These are phyloP conservation scores for Mycena galopus DNA, from an alignment of 768 basidiomycete species.

Conservation along the genomic window DNA sequence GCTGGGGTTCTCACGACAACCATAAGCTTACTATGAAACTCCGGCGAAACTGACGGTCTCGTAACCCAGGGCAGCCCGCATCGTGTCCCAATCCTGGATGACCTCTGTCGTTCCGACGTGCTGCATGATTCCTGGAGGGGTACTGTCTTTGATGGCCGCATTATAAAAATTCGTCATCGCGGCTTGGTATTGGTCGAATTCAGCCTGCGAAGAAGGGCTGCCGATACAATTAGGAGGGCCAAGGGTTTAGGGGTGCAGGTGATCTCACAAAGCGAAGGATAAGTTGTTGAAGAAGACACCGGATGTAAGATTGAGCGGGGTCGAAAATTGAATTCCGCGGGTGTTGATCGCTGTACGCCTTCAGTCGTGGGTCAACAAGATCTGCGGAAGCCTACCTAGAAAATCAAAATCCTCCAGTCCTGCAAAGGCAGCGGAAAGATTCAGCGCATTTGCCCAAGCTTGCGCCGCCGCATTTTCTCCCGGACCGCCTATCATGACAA, in stretches of 20 bases:
- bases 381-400: background rate
- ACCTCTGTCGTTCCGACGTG: constrained; percentile 22
- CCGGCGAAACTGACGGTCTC: constrained; percentile 25
- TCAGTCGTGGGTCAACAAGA: background rate
- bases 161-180: constrained; percentile 22
- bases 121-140: constrained; percentile 29
- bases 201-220: constrained; percentile 21
- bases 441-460: background rate
- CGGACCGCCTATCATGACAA: too few relatives aligned
- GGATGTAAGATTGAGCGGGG: constrained; percentile 3
- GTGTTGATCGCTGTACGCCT: background rate
- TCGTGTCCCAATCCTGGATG: constrained; percentile 31
- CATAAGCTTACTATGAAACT: constrained; percentile 35
- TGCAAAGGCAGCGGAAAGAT: background rate
- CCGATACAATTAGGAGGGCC: background rate
- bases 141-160: constrained; percentile 3
- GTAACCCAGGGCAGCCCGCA: constrained; percentile 32
- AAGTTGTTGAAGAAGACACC: constrained; percentile 13
- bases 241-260: background rate
- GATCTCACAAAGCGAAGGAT: constrained; percentile 22
- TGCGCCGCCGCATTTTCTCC: constrained; percentile 23
- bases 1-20: background rate
- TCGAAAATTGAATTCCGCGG: constrained; percentile 4
- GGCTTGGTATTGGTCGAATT: constrained; percentile 30
- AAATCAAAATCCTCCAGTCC: constrained; percentile 7